Evolutionary conservation across 768 basidiomycete genomes (phyloP), one percentile per base, ranked within the genome.

Genomic region (Boletus rubescentipes): DNA sequence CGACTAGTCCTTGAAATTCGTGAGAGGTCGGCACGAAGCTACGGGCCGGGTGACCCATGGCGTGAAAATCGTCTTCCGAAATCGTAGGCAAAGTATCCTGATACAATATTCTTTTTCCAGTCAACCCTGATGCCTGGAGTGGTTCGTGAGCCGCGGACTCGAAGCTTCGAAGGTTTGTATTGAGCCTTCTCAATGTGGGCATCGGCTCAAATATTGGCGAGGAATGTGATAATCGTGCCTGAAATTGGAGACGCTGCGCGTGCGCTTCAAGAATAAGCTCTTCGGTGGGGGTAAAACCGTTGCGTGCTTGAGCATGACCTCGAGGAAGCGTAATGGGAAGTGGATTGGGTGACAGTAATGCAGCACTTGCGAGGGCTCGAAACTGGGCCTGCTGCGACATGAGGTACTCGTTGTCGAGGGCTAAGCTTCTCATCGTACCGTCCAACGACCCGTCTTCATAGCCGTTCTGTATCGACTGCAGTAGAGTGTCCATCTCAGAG

Each of bases 261-360:
- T 68, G 84, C 56, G 69, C 83, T 51, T 78, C 84, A 64, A 89
- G 78, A 46, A 89, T 82, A 56, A 81, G 79, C 67, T 86, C 82
- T 64, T 89, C 87, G 0, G 86, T 75, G 2, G 85, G 75, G 0
- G 87, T 89, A 58, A 83, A 89, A 2, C 87, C 87, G 1, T 79
- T 75, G 30, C 71, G 69, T 7, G 77, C 73, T 37, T 75, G 76
- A 15, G 67, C 44, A 40, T 72, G 69, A 9, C 61, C 58, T 14
- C 68, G 68, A 50, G 60, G 54, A 7, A 55, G 21, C 7, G 53
- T 30, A 6, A 41, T 41, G 26, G 60, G 46, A n/a, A 49, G 44
- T 39, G 51, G 35, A 14, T 58, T 45, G 14, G 55, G 41, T 0
- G 68, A 46, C 23, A 62, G 16, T 9, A 56, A 29, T 14, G 58